These are phyloP conservation scores for Skeletonema tropicum DNA, from an alignment of 108 stramenopile species.

Conservation along the genomic window DNA sequence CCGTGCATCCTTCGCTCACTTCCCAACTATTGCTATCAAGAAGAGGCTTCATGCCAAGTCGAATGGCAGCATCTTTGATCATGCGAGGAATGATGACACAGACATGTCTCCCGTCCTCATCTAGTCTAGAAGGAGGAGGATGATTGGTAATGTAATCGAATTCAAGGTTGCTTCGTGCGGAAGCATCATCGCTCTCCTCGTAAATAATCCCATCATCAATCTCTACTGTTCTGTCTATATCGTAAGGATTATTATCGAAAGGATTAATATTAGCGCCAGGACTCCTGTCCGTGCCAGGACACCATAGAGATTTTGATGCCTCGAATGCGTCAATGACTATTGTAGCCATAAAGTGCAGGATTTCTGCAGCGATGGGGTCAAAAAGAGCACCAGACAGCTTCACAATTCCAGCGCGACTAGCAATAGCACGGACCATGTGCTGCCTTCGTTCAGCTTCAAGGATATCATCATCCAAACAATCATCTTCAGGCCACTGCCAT, in stretches of 20 bases:
- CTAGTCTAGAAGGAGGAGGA: neutral
- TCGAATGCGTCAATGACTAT: constrained; percentile 22
- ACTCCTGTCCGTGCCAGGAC: no score
- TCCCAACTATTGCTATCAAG: neutral
- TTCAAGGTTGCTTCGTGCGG: neutral
- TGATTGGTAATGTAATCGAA: constrained; percentile 4
- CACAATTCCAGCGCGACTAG: constrained; percentile 24
- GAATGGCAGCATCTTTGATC: constrained; percentile 10
- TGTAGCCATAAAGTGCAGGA: constrained; percentile 13
- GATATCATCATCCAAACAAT: neutral
- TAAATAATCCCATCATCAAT: neutral
- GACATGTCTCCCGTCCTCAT: constrained; percentile 1
- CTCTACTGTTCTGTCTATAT: no score
- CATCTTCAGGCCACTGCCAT: neutral
- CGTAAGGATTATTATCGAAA: no score
- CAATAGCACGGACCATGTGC: constrained; percentile 6
- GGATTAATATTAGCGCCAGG: no score
- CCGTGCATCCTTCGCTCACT: neutral
- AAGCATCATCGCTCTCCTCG: neutral
- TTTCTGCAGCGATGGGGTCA: constrained; percentile 11
- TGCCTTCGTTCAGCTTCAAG: neutral
- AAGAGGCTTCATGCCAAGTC: constrained; percentile 2
- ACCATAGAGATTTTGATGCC: constrained; percentile 3
- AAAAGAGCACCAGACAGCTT: constrained; percentile 18
- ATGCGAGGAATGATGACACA: constrained; percentile 1